phyloP scores from a whole-genome alignment of 2,329 filamentous ascomycete species.

The Dactylonectria macrodidyma region DNA sequence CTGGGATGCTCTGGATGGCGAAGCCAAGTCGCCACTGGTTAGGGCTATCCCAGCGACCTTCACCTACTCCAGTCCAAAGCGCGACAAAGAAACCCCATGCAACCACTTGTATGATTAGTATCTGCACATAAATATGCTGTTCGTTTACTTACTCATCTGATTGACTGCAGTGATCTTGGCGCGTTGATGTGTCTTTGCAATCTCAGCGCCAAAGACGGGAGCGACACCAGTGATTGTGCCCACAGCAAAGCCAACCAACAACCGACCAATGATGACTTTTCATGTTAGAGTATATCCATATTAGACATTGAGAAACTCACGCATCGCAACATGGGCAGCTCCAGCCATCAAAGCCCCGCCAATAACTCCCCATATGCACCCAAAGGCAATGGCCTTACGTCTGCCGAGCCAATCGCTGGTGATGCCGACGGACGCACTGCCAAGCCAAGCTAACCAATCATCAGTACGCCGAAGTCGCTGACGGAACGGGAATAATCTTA shows the following conservation, averaged over 20 bases:
- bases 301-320: constrained; percentile 39
- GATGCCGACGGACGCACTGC: constrained; percentile 57
- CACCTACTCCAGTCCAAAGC: constrained; percentile 57
- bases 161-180: constrained; percentile 58
- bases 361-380: constrained; percentile 57
- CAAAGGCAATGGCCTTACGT: constrained; percentile 57
- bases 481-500: constrained; percentile 11
- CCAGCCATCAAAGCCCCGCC: constrained; percentile 59
- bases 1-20: constrained; percentile 53
- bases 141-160: constrained; percentile 55
- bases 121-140: accelerated
- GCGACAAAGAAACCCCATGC: constrained; percentile 60
- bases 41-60: constrained; percentile 55
- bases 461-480: background rate
- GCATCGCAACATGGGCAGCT: constrained; percentile 57
- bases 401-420: constrained; percentile 56
- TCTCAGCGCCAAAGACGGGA: constrained; percentile 58
- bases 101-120: constrained; percentile 51
- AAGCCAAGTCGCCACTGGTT: constrained; percentile 59
- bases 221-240: constrained; percentile 59
- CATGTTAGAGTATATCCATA: constrained; percentile 1
- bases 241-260: constrained; percentile 57
- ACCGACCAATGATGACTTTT: constrained; percentile 55
- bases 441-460: constrained; percentile 52
- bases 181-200: constrained; percentile 58